These are phyloP conservation scores for Gonapodya sp. DNA, from an alignment of 192 early-diverging fungal species.

Conservation along the genomic window DNA sequence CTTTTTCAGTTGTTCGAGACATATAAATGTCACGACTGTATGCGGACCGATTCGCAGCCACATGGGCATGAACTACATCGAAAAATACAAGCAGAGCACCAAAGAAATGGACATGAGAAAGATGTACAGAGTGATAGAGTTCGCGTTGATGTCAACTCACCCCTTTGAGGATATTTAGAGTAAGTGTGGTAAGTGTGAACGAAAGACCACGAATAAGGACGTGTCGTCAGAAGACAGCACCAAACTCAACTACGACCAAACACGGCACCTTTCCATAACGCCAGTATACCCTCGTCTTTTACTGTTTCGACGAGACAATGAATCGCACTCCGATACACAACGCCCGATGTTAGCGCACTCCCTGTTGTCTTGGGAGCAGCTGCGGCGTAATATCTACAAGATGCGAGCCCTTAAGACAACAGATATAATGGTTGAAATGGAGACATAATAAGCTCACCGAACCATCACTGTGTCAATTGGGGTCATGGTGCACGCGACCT, in stretches of 20 bases:
- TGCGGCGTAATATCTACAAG: constrained; percentile 71
- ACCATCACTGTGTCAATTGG: constrained; percentile 8
- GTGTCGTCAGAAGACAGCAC: neutral
- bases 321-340: constrained; percentile 14
- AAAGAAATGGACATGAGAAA: no score
- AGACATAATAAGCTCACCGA: constrained; percentile 27
- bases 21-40: constrained; percentile 73
- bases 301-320: constrained; percentile 37
- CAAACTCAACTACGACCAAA: neutral
- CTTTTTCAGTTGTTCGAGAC: constrained; percentile 51
- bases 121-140: neutral
- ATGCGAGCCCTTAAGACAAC: constrained; percentile 60
- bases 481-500: neutral
- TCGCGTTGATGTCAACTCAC: neutral
- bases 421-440: constrained; percentile 46
- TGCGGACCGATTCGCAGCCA: constrained; percentile 78
- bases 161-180: no score
- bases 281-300: constrained; percentile 53
- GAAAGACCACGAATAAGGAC: neutral
- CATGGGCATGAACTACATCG: constrained; percentile 53
- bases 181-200: no score
- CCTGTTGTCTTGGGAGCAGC: constrained; percentile 45
- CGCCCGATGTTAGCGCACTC: constrained; percentile 21
- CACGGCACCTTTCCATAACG: constrained; percentile 60
- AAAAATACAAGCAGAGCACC: neutral